Base-by-base conservation (phyloP, 106 monocot species). In the Allium cepa region DNA sequence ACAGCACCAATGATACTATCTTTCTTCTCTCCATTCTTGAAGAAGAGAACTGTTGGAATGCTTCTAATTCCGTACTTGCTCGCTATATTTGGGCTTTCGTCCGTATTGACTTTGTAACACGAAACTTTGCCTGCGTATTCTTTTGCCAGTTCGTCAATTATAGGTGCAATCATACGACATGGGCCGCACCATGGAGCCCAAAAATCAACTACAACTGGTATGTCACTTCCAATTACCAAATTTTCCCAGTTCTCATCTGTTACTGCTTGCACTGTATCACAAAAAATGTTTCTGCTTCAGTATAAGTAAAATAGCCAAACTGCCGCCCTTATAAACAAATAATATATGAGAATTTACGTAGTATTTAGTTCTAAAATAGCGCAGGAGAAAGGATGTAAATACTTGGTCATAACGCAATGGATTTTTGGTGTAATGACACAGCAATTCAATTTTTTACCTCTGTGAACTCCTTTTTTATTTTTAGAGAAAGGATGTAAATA, bases 171-270 rank as follows among this genome's bases (percentile, higher is more conserved):
- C 77, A 86, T 68, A 46, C 79, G 60, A 79, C 90, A 91, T 4
- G 90, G 90, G 8, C 90, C 83, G 66, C 90, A 91, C 83, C 83
- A 91, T 17, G 86, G 86, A 0, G 90, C 90, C 83, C 83, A 79
- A 70, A 91, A 91, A 46, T 83, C 79, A 12, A 91, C 90, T 10
- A 91, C 48, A 10, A 87, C 84, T 11, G 79, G 80, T 5, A 49
- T 17, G 9, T 74, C 64, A 47, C 50, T 71, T 46, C 22, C 81
- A 0, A 75, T 28, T 8, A 87, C 83, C 17, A 67, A 11, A 4
- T 56, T 58, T 47, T 83, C 61, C 87, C 87, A 83, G 72, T 47
- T 78, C 6, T 16, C 60, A 14, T 87, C 83, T 15, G 66, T 74
- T 11, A 70, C 75, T 46, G 71, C 77, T 67, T 46, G 3, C 8